Percentiles rank a stretch among this genome's conserved stretches.
Evolutionary conservation across 371 early-diverging fungal genomes (phyloP).

Genomic region (Syncephalis fuscata): DNA sequence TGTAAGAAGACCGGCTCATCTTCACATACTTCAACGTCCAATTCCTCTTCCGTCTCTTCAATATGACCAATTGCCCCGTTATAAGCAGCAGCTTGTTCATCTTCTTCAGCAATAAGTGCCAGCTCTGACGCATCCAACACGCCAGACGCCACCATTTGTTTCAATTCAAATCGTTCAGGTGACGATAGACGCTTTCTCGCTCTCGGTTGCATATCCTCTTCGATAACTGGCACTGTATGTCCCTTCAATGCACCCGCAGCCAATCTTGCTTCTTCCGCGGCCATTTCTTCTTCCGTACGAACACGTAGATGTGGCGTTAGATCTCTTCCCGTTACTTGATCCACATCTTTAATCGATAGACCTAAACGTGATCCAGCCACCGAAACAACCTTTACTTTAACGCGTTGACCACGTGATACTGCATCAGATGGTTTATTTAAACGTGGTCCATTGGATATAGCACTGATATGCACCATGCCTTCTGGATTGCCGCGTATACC

Average conservation of each 20-base stretch:
- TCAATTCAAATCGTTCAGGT: slow-evolving; percentile 92
- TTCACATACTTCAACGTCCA: slow-evolving; percentile 91
- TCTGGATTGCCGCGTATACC: slow-evolving; percentile 53
- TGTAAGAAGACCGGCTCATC: slow-evolving; percentile 89
- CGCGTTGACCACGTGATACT: slow-evolving; percentile 52
- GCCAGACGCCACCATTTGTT: slow-evolving; percentile 91
- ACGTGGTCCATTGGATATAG: slow-evolving; percentile 39
- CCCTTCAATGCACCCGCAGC: slow-evolving; percentile 33
- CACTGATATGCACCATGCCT: slow-evolving; percentile 80
- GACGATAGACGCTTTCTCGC: slow-evolving; percentile 80
- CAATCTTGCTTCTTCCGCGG: slow-evolving; percentile 34
- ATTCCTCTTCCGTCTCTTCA: slow-evolving; percentile 83
- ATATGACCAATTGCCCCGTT: slow-evolving; percentile 21
- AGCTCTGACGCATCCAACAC: slow-evolving; percentile 73
- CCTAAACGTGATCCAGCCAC: slow-evolving; percentile 61
- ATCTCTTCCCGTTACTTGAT: slow-evolving; percentile 80
- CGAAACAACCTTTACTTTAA: slow-evolving; percentile 88
- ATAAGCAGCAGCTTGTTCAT: slow-evolving; percentile 18
- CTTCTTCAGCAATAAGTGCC: slow-evolving; percentile 70
- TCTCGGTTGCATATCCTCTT: slow-evolving; percentile 33
- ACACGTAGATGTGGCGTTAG: slow-evolving; percentile 37
- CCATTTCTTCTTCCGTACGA: slow-evolving; percentile 38
- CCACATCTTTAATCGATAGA: slow-evolving; percentile 88
- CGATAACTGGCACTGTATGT: slow-evolving; percentile 24
- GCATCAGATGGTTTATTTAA: slow-evolving; percentile 68